Evolutionary conservation across 805 yeast species (phyloP), one percentile per base, ranked within the genome.

Genomic region (Candida peoriensis): DNA sequence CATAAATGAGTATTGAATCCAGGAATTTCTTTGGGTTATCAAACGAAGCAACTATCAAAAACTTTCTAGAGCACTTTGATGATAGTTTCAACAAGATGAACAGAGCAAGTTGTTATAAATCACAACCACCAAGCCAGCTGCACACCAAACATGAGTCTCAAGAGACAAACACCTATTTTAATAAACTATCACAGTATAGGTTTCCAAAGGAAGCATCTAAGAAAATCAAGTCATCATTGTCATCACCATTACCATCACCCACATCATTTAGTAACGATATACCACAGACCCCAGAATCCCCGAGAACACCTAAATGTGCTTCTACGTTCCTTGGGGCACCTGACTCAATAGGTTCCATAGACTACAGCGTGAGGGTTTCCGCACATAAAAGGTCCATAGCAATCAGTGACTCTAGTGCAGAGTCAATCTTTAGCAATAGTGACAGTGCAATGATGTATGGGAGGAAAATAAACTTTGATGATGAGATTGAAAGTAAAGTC

Each of bases 381-480:
- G 18, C 16, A 4, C 47, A 43, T 22, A 33, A 36, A 32, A 33
- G 47, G 13, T 43, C 47, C 4, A 23, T 31, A 2, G 29, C 42
- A 1, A 28, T 43, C 4, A 37, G 42, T 15, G 19, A 33, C 5
- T 40, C 47, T 2, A 40, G 44, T 8, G 30, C 22, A 8, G 47
- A 43, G 23, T 40, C 47, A 13, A 43, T 43, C 29, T 41, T 40
- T 30, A 39, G 33, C 20, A 32, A 16, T 10, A 16, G 6, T n/a
- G 15, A 16, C 14, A 10, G 18, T 15, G 15, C 23, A 15, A 7
- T 5, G 36, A 33, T 17, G 12, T 13, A 4, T 24, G 20, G 13
- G 27, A 26, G 24, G 15, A 20, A 16, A 18, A 28, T 14, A 21
- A 11, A 13, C 15, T 24, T 17, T 30, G 29, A n/a, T n/a, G n/a